Evolutionary conservation across 148 eudicot genomes (phyloP).

Genomic region (Camellia lanceoleosa): DNA sequence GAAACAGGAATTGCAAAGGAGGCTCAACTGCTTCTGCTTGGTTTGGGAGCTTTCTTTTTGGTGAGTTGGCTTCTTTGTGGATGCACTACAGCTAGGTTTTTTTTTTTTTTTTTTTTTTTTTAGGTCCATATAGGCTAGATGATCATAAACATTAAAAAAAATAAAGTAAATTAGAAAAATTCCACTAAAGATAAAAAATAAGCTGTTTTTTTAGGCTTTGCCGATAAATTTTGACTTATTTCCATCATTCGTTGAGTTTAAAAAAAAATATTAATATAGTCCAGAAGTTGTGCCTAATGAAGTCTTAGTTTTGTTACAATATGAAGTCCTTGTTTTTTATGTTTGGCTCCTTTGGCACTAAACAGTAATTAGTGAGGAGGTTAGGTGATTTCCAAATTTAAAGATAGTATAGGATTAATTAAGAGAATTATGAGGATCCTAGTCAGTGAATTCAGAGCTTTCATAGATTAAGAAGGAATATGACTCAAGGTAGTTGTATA

Average conservation of each 20-base stretch:
- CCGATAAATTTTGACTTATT: too few species aligned
- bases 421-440: constrained; percentile 14
- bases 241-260: too few species aligned
- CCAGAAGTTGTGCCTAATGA: too few species aligned
- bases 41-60: not conserved
- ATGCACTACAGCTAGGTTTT: too few species aligned
- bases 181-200: too few species aligned
- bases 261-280: too few species aligned
- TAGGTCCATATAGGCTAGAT: too few species aligned
- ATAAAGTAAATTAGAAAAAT: too few species aligned
- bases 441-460: not conserved
- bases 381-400: constrained; percentile 5
- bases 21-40: constrained; percentile 1
- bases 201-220: too few species aligned
- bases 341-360: not conserved
- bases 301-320: not conserved
- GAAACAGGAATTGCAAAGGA: not conserved
- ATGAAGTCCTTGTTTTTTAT: not conserved
- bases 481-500: constrained; percentile 13
- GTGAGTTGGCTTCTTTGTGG: not conserved
- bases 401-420: constrained; percentile 8
- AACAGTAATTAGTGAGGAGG: not conserved
- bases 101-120: too few species aligned
- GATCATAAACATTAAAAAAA: too few species aligned
- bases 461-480: not conserved